phyloP scores from a whole-genome alignment of 768 basidiomycete genomes.

The Amanita fuliginea region DNA sequence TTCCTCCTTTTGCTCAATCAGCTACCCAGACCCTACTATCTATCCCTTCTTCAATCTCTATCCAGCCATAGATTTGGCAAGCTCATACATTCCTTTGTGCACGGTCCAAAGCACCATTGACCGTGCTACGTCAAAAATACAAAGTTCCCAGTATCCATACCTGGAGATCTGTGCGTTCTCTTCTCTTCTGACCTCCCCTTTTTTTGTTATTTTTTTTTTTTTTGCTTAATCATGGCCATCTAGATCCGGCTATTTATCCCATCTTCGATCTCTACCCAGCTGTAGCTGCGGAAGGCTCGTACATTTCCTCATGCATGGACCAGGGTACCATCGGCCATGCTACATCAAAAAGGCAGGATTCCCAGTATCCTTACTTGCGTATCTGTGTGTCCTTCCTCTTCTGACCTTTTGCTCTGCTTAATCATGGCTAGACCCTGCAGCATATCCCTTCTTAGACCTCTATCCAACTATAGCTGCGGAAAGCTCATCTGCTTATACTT shows the following conservation, averaged over 20 bases:
- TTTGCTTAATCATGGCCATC: background rate
- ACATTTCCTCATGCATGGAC: conserved; percentile 6
- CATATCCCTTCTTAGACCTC: conserved; percentile 14
- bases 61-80: conserved; percentile 4
- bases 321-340: conserved; percentile 11
- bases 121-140: background rate
- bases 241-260: conserved; percentile 11
- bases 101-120: background rate
- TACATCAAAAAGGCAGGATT: too few species aligned
- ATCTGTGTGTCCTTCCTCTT: background rate
- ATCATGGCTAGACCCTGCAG: conserved; percentile 7
- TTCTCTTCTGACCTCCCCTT: background rate
- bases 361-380: conserved; percentile 26
- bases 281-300: too few species aligned
- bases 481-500: background rate
- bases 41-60: conserved; percentile 16
- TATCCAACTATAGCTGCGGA: conserved; percentile 8
- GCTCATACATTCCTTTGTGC: background rate
- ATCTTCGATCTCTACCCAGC: conserved; percentile 16
- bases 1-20: background rate
- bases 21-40: conserved; percentile 11
- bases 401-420: too few species aligned
- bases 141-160: conserved; percentile 13
- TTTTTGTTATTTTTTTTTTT: too few species aligned
- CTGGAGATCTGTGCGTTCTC: conserved; percentile 15